Evolutionary conservation across 2,329 filamentous ascomycete species (phyloP), one percentile per base, ranked within the genome.

Genomic region (Monosporascus sp.): DNA sequence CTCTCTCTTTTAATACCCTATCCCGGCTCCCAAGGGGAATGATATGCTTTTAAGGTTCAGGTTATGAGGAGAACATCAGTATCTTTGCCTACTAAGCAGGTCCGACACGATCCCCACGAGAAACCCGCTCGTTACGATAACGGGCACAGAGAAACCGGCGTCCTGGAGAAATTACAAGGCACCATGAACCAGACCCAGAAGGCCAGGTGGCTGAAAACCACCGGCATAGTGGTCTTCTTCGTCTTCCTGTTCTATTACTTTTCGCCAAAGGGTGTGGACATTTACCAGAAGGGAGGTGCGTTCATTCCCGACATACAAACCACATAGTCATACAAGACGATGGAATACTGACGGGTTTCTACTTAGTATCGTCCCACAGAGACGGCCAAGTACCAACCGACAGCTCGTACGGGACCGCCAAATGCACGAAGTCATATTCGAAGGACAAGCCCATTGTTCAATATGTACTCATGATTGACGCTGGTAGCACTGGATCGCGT

Each of bases 381-480:
- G 67, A 73, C 56, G 82, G 81, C 58, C 82, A 86, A 65, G 67
- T 69, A 2, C 77, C 81, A 37, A 71, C 78, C 50, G 84, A 89
- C 64, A 76, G 80, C 26, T 82, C 85, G 8, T 80, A 85, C 65
- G 82, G 82, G 61, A 86, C 88, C 59, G 78, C 82, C 44, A 88
- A 84, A 74, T 99, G 94, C 80, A 85, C 85, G 55, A 89, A 86
- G 68, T 91, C 94, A 43, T 86, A 82, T 74, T 90, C 91, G 64
- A 85, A 88, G 66, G 87, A 91, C 60, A 97, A 97, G 76, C 93
- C 94, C 49, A 84, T 99, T 61, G 87, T 97, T 57, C 94, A 99
- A 70, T 99, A 97, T 76, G 95, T 94, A 57, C 82, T 97, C 66
- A 99, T 99, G 94, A 90, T 99, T 67, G 94, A 99, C 73, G 94